Base-by-base conservation (phyloP, 140 eudicot genomes). In the Cichorium intybus region DNA sequence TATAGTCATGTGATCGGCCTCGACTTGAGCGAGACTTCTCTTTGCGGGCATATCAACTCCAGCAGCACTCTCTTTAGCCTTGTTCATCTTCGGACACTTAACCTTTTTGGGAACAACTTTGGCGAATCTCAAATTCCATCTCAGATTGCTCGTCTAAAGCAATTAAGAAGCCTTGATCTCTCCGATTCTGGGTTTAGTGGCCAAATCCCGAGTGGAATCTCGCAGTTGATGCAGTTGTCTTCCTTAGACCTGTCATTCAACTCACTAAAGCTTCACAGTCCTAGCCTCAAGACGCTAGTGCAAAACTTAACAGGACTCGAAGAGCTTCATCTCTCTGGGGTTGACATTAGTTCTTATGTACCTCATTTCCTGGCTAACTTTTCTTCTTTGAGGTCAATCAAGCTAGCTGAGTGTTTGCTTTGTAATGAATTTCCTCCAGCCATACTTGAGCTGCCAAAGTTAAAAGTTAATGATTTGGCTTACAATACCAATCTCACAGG, bases 21-120 rank as follows among this genome's bases (percentile, higher is more conserved):
- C 60, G 80, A 75, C 55, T 68, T 74, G 10, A 22, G 62, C 17
- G 54, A 68, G 22, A 75, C 64, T 10, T 58, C 41, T 43, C 58
- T 75, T 2, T 45, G 17, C 27, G 80, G 70, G 41, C 26, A 31
- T 20, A 34, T 75, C 53, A 27, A 51, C 33, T 43, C 65, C 2
- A 60, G 14, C 31, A 54, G 41, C 55, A 39, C 41, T n/a, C 69
- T 63, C 45, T 72, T 72, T 27, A 20, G 14, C 31, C 77, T 72
- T 62, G 56, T 62, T 37, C 71, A 72, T 29, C 71, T 72, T 37
- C 65, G 27, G 18, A 62, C 10, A 14, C 71, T 72, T 17, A 63
- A 62, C 37, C 71, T 72, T 26, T 45, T 68, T 2, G n/a, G 34
- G 17, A 70, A 47, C 6, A 21, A 70, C 75, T 70, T 70, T 64